Base-by-base conservation (phyloP, 177 flowering plant genomes). In the Vitis hybrid region DNA sequence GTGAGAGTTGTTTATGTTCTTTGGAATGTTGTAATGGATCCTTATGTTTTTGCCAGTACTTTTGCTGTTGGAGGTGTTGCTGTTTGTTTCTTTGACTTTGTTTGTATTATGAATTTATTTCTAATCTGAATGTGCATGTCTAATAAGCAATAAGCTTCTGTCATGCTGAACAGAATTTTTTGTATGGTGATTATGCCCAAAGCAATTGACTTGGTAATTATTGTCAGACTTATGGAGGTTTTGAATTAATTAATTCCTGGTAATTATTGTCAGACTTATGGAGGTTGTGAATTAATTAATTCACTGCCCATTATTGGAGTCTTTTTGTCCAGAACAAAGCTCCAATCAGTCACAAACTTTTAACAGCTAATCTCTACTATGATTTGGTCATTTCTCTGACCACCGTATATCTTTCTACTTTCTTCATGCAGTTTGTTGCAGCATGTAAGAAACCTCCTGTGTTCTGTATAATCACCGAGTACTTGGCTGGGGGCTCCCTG, bases 401-500 rank as follows among this genome's bases (percentile, higher is more conserved):
- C 63, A 21, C 65, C 31, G 10, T 2, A n/a, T 16, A 56, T 15
- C 26, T 45, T 18, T 63, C 57, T 53, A 31, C 58, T 71, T 74
- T 68, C 63, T 48, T 69, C 45, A 13, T 80, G 78, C 87, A 95
- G 99, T 95, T 95, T 75, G 77, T 95, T 68, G 98, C 88, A 75
- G 99, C 98, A 67, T 95, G 98, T 72, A 95, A 95, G 83, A 93
- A 89, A 72, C 91, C 98, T 31, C 99, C 99, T 9, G 97, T 95
- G 7, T 95, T 90, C 76, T 95, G 99, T 73, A 93, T 95, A 64
- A 93, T 95, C 74, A 93, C 93, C 0, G 97, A 95, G 82, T 93
- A 91, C 70, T 68, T 93, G 82, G 85, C 91, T 39, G 99, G 98
- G 66, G 98, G 98, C 7, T 93, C 96, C 13, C 75, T 95, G 68